A percentile compares a stretch with the other conserved stretches of the same genome.
Evolutionary conservation across 2,329 filamentous ascomycete genomes (phyloP).

Genomic region (Epichloe hybrida): DNA sequence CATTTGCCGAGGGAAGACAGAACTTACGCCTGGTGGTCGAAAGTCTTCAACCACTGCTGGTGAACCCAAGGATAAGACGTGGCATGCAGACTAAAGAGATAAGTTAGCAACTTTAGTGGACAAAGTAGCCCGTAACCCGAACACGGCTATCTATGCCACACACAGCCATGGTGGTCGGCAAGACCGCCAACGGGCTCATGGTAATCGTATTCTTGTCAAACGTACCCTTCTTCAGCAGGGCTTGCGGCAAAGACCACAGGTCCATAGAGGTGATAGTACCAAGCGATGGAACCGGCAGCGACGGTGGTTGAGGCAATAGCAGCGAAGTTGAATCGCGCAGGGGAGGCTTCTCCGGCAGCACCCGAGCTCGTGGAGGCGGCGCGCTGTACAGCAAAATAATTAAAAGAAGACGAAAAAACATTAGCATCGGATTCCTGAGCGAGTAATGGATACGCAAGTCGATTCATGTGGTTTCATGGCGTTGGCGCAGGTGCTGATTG

Average conservation of each 20-base stretch:
- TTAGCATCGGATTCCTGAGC: constrained; percentile 23
- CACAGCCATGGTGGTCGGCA: not conserved
- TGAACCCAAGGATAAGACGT: constrained; percentile 95
- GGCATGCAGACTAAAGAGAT: constrained; percentile 61
- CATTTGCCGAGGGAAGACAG: not conserved
- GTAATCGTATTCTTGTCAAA: constrained; percentile 15
- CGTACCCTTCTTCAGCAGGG: constrained; percentile 96
- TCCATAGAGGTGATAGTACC: constrained; percentile 96
- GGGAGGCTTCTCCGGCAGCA: constrained; percentile 57
- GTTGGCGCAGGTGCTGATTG: constrained; percentile 12
- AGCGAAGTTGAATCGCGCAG: constrained; percentile 74
- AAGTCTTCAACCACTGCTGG: constrained; percentile 82
- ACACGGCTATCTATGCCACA: constrained; percentile 23
- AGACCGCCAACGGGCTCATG: not conserved
- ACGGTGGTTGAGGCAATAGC: constrained; percentile 75
- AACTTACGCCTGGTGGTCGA: constrained; percentile 87
- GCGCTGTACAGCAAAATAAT: constrained; percentile 30
- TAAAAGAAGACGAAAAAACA: constrained; percentile 13
- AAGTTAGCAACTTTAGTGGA: constrained; percentile 15
- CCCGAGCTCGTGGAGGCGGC: constrained; percentile 61
- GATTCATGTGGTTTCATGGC: constrained; percentile 16
- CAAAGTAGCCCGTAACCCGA: constrained; percentile 5
- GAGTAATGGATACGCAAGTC: constrained; percentile 11
- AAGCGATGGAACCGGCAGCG: constrained; percentile 79
- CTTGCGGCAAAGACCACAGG: constrained; percentile 78